A percentile compares a stretch with the other conserved stretches of the same genome.
Evolutionary conservation across 352 stramenopile genomes (phyloP).

Genomic region (Bremia lactucae): DNA sequence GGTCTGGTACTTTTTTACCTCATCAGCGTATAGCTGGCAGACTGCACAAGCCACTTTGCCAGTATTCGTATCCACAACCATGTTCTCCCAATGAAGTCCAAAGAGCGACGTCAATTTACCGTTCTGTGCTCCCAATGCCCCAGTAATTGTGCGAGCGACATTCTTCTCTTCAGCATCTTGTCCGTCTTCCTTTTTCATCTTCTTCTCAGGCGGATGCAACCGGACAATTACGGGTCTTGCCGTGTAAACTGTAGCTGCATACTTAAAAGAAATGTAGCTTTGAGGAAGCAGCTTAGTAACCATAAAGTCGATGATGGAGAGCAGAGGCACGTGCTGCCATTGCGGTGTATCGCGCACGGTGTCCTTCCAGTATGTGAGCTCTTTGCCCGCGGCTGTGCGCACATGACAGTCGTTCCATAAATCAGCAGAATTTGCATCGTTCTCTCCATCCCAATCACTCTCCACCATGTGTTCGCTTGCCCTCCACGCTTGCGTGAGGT

Average conservation of each 20-base stretch:
- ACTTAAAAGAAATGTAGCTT: slow-evolving; percentile 54
- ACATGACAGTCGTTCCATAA: slow-evolving; percentile 37
- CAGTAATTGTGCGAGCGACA: slow-evolving; percentile 17
- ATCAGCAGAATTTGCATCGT: slow-evolving; percentile 10
- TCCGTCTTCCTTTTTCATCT: not conserved
- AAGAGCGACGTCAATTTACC: slow-evolving; percentile 37
- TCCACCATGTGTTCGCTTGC: slow-evolving; percentile 18
- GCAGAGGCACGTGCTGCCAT: slow-evolving; percentile 36
- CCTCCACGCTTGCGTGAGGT: slow-evolving; percentile 34
- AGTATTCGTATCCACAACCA: slow-evolving; percentile 24
- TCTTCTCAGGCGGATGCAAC: slow-evolving; percentile 19
- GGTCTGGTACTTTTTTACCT: slow-evolving; percentile 34
- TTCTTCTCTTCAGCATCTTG: slow-evolving; percentile 13
- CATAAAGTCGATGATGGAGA: slow-evolving; percentile 47
- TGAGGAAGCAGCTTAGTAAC: slow-evolving; percentile 35
- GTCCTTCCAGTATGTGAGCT: slow-evolving; percentile 29
- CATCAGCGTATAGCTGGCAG: slow-evolving; percentile 35
- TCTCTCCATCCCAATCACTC: slow-evolving; percentile 41
- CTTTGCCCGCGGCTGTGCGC: slow-evolving; percentile 11
- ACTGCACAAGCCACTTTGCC: slow-evolving; percentile 24
- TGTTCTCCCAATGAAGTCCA: slow-evolving; percentile 57
- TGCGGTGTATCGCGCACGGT: slow-evolving; percentile 31
- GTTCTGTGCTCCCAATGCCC: slow-evolving; percentile 14
- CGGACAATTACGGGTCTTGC: slow-evolving; percentile 37
- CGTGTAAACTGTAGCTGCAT: slow-evolving; percentile 41